Base-by-base conservation (phyloP, 2,329 filamentous ascomycete genomes). In the Onygenales sp. region DNA sequence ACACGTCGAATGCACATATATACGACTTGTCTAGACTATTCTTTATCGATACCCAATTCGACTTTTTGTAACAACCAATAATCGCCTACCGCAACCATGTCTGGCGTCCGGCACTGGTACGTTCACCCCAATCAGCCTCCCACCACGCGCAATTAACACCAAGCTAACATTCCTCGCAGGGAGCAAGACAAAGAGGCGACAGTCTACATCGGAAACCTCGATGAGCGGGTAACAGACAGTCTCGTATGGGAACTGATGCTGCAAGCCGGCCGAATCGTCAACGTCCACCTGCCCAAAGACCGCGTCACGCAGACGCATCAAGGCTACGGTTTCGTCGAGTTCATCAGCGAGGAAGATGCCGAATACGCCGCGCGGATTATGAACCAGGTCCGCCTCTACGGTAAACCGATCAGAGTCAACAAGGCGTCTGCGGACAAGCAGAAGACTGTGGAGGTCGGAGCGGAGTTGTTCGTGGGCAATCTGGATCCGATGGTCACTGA, bases 301-400 rank as follows among this genome's bases (percentile, higher is more conserved):
- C 88, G 93, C 70, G 93, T 98, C 62, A 96, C 93, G 46, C 90
- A 96, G 67, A 86, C 85, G 54, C 93, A 98, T 71, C 93, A 97
- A 73, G 93, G 93, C 62, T 98, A 96, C 77, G 93, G 93, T 63
- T 98, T 98, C 73, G 93, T 98, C 71, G 93, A 98, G 73, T 98
- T 96, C 71, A 92, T 90, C 66, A 91, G 87, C 61, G 90, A 95
- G 68, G 85, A 90, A 65, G 93, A 96, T 70, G 93, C 93, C 63
- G 93, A 97, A 69, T 98, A 98, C 75, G 92, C 93, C 21, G 87
- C 90, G 62, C 86, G 92, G 67, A 88, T 96, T 61, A 94, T 97
- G 87, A 97, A 97, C 74, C 88, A 92, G 67, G 86, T 97, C 61
- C 86, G 91, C 56, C 77, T 98, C 27, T 95, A 87, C 70, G 91